These are phyloP conservation scores for Neurospora sp. DNA, from an alignment of 495 filamentous ascomycete species.

Conservation along the genomic window DNA sequence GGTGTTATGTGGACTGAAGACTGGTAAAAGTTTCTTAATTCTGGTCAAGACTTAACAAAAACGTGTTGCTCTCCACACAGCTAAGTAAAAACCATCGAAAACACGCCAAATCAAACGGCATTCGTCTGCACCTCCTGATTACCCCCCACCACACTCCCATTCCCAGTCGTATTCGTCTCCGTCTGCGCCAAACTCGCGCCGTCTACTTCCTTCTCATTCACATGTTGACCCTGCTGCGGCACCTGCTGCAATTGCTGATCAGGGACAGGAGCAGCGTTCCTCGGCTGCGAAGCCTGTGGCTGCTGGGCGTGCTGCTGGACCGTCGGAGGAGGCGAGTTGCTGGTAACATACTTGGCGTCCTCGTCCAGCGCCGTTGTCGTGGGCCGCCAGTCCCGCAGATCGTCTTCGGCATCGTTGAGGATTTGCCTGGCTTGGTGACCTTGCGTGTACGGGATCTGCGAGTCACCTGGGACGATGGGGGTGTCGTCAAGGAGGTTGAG, in stretches of 20 bases:
- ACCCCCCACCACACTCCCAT: neutral
- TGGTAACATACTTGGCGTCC: slow-evolving; percentile 1
- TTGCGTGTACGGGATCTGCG: slow-evolving; percentile 53
- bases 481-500: slow-evolving; percentile 85
- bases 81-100: too few species aligned
- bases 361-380: neutral
- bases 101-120: neutral
- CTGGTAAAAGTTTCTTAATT: neutral
- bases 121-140: neutral
- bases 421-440: slow-evolving; percentile 61
- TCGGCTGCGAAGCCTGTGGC: neutral
- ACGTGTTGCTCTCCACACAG: too few species aligned
- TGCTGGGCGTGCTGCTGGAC: neutral
- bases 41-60: neutral
- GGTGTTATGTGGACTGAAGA: neutral
- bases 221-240: neutral
- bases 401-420: slow-evolving; percentile 87
- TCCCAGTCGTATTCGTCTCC: neutral
- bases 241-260: neutral
- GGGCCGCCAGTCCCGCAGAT: slow-evolving; percentile 62
- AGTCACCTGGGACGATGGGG: slow-evolving; percentile 79
- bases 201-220: neutral
- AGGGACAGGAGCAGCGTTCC: neutral
- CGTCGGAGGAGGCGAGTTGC: neutral
- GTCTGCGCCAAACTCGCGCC: slow-evolving; percentile 1